A percentile compares a stretch with the other conserved stretches of the same genome.
Evolutionary conservation across 441 rosid species (phyloP).

Genomic region (Lagerstroemia fauriei): DNA sequence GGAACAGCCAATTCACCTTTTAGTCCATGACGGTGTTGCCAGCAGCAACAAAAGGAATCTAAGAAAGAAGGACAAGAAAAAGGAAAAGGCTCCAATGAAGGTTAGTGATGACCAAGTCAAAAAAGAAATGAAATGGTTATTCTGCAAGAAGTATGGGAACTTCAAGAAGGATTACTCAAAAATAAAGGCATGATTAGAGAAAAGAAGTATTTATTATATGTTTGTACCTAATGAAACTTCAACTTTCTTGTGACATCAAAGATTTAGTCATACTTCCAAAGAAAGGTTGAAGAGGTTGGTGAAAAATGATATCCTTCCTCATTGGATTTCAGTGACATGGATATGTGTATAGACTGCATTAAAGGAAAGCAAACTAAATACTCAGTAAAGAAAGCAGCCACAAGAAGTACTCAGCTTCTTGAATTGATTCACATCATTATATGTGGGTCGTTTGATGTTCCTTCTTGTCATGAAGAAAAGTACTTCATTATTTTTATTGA

Average conservation of each 20-base stretch:
- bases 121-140: too few species aligned
- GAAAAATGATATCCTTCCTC: too few species aligned
- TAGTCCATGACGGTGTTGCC: too few species aligned
- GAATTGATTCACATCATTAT: constrained; percentile 14
- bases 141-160: too few species aligned
- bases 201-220: neutral
- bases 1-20: too few species aligned
- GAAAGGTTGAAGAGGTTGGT: too few species aligned
- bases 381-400: neutral
- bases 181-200: neutral
- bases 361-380: constrained; percentile 1
- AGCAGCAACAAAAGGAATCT: too few species aligned
- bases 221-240: neutral
- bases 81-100: neutral
- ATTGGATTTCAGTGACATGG: too few species aligned
- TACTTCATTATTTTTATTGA: constrained; percentile 6
- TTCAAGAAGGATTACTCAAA: too few species aligned
- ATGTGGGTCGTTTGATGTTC: neutral
- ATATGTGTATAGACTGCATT: neutral
- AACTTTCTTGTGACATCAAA: too few species aligned
- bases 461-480: constrained; percentile 1
- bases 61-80: neutral
- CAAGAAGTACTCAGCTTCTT: constrained; percentile 12
- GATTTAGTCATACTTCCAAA: too few species aligned
- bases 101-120: too few species aligned